These are phyloP conservation scores for Kwoniella dendrophila DNA, from an alignment of 768 basidiomycete species.

Conservation along the genomic window DNA sequence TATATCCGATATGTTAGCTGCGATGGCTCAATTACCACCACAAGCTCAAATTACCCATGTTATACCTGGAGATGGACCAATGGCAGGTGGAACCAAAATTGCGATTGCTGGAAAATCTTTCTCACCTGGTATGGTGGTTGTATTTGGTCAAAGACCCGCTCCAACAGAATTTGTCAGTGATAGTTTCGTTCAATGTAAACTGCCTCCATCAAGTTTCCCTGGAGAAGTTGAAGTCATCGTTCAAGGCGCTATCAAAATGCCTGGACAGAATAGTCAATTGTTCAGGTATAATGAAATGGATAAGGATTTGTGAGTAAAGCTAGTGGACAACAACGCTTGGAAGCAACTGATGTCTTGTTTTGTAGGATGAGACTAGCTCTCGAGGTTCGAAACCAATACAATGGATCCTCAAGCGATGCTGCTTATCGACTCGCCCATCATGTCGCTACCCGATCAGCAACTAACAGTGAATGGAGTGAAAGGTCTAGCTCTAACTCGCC, in stretches of 20 bases:
- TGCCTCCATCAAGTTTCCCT: constrained; percentile 77
- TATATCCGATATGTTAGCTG: constrained; percentile 19
- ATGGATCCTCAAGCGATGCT: constrained; percentile 39
- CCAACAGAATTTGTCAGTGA: constrained; percentile 83
- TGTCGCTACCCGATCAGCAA: constrained; percentile 29
- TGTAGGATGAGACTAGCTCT: constrained; percentile 43
- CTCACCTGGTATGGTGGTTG: constrained; percentile 63
- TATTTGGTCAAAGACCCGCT: constrained; percentile 76
- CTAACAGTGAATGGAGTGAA: constrained; percentile 37
- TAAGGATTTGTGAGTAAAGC: constrained; percentile 41
- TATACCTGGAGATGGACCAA: constrained; percentile 65
- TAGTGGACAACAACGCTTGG: background rate
- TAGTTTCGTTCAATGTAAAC: constrained; percentile 73
- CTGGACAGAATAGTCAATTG: constrained; percentile 23
- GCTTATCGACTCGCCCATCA: constrained; percentile 44
- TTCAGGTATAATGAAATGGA: constrained; percentile 45
- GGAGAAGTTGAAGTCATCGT: constrained; percentile 91
- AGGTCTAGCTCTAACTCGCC: constrained; percentile 37
- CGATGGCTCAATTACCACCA: constrained; percentile 42
- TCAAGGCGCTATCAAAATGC: constrained; percentile 63
- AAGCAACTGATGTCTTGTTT: constrained; percentile 1
- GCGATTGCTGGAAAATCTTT: constrained; percentile 92
- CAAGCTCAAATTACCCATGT: constrained; percentile 61
- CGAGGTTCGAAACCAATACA: constrained; percentile 41
- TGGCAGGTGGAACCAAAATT: constrained; percentile 89